Percentiles rank a stretch among this genome's conserved stretches.
These are phyloP conservation scores for Trametes pubescens DNA, from an alignment of 1,284 basidiomycete genomes.

Conservation along the genomic window DNA sequence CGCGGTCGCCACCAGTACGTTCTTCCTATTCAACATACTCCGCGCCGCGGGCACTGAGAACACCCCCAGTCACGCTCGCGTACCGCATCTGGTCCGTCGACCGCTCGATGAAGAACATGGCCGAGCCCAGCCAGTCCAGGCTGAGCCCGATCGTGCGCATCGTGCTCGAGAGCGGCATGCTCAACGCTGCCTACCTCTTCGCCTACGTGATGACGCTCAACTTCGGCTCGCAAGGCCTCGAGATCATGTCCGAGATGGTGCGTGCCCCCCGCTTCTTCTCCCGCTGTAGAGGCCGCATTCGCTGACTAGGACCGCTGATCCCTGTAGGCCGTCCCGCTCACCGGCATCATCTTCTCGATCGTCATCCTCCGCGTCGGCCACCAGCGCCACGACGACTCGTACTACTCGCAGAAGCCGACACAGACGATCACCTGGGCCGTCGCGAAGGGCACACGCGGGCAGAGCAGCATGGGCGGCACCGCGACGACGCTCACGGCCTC, in stretches of 20 bases:
- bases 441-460: slow-evolving; percentile 1
- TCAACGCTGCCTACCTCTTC: slow-evolving; percentile 33
- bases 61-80: slow-evolving; percentile 13
- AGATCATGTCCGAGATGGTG: slow-evolving; percentile 35
- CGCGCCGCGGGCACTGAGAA: not conserved
- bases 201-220: slow-evolving; percentile 26
- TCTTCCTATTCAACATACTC: not conserved
- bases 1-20: not conserved
- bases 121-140: not conserved
- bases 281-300: not conserved
- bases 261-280: not conserved
- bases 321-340: slow-evolving; percentile 12
- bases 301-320: not conserved
- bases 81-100: slow-evolving; percentile 27
- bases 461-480: not conserved
- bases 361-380: slow-evolving; percentile 20
- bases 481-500: not conserved
- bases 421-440: slow-evolving; percentile 9
- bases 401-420: slow-evolving; percentile 6
- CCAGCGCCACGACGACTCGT: slow-evolving; percentile 19
- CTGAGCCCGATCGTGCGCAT: slow-evolving; percentile 30
- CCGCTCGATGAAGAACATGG: slow-evolving; percentile 4
- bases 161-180: slow-evolving; percentile 31
- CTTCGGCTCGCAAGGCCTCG: slow-evolving; percentile 24
- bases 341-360: slow-evolving; percentile 24